Evolutionary conservation across 345 rosid species (phyloP), one percentile per base, ranked within the genome.

Genomic region (Eucalyptus pauciflora): DNA sequence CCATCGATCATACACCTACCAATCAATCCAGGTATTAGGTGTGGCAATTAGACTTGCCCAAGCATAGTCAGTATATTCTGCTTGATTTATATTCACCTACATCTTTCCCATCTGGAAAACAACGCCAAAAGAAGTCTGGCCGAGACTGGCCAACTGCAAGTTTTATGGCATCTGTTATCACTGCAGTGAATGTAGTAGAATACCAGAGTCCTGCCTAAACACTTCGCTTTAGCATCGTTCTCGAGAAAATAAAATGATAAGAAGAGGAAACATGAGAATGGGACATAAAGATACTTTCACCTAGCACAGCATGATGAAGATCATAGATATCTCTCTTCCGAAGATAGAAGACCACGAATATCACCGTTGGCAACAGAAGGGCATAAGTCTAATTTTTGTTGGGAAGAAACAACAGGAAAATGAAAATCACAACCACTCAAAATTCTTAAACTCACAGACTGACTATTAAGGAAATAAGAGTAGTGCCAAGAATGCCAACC

Each of bases 61-160:
- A 20, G 37, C 4, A 49, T 45, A 80, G 64, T 60, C 49, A 3
- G 17, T 41, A 52, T 43, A 37, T 29, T 54, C 37, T 27, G 86
- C 86, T 51, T 29, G 15, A 54, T 81, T 13, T 24, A 54, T 43
- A 50, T 54, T 27, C 41, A 81, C 95, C 86, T 94, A 96, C 99
- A 88, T 93, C 98, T 89, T 94, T 93, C 79, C 99, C 99, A 93
- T 97, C 98, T 3, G 98, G 99, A 91, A 97, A 97, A 90, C 99
- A 97, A 49, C 98, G 98, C 98, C 98, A 95, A 93, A 95, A 97
- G 93, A 97, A 97, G 92, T 97, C 97, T 52, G 99, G 99, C n/a
- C 98, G 94, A 86, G 99, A 98, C 87, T 95, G 88, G 87, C 99
- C 99, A 87, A 93, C 97, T 69, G 99, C 96, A 91, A 93, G 91